phyloP scores from a whole-genome alignment of 2,329 filamentous ascomycete genomes.

The Apiospora koreana region DNA sequence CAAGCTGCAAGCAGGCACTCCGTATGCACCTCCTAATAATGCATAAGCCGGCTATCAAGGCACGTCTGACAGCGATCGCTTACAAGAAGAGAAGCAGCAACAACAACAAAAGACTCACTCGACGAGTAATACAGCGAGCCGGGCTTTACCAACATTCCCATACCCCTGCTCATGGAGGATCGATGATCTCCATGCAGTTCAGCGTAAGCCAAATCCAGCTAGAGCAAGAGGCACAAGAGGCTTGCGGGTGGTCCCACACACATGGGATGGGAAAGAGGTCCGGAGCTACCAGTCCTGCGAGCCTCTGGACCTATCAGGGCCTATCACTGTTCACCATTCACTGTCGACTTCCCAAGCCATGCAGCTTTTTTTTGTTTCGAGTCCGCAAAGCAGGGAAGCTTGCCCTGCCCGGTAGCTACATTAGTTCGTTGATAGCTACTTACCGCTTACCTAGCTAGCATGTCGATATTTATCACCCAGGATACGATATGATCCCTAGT shows the following conservation, averaged over 20 bases:
- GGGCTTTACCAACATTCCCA: not conserved
- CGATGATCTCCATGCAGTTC: not conserved
- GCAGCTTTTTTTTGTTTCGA: not conserved
- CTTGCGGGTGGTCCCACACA: conserved; percentile 3
- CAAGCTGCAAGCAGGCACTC: not conserved
- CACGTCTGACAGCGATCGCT: not conserved
- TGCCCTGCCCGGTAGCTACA: not conserved
- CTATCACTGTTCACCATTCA: no score
- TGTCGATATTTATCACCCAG: not conserved
- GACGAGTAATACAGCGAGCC: not conserved
- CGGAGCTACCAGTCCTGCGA: conserved; percentile 1
- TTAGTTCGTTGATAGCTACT: not conserved
- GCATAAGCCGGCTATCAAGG: not conserved
- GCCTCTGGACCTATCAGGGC: not conserved
- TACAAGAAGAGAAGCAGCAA: not conserved
- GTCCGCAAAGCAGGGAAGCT: not conserved
- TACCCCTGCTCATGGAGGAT: not conserved
- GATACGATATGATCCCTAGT: not conserved
- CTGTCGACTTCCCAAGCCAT: not conserved
- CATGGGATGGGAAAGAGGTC: not conserved
- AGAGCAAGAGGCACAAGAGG: not conserved
- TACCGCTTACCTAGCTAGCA: not conserved
- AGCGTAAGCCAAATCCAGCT: not conserved
- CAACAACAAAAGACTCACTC: not conserved
- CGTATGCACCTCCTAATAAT: not conserved